Evolutionary conservation across 345 rosid genomes (phyloP).

Genomic region (Sisymbrium irio): DNA sequence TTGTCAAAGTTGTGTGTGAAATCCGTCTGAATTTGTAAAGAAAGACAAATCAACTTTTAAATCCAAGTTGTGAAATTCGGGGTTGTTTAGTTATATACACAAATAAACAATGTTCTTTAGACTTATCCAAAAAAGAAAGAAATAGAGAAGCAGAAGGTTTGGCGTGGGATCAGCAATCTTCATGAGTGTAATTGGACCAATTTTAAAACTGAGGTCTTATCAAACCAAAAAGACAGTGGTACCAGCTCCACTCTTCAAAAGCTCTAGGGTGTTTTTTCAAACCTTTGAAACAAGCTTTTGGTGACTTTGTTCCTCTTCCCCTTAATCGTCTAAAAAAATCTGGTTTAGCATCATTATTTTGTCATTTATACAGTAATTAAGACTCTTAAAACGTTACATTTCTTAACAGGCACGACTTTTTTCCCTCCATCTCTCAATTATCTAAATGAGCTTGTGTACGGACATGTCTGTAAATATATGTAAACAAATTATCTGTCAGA

Average conservation of each 20-base stretch:
- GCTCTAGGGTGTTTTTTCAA: conserved; percentile 16
- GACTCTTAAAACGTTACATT: conserved; percentile 17
- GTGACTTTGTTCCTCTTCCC: conserved; percentile 2
- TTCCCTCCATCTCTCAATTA: conserved; percentile 94
- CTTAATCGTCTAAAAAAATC: not conserved
- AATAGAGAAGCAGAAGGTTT: conserved; percentile 88
- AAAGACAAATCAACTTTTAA: no score
- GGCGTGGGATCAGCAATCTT: conserved; percentile 65
- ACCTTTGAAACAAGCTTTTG: conserved; percentile 8
- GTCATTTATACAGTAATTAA: conserved; percentile 11
- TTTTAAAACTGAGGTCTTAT: conserved; percentile 93
- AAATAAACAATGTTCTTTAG: no score
- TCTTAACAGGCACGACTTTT: conserved; percentile 62
- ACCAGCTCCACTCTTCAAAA: conserved; percentile 84
- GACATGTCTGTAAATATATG: conserved; percentile 58
- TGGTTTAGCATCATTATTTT: not conserved
- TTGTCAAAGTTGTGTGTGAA: no score
- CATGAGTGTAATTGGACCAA: conserved; percentile 46
- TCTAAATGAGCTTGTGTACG: conserved; percentile 85
- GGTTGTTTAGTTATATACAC: no score
- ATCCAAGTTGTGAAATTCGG: no score
- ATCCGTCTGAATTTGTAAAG: no score
- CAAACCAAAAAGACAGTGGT: conserved; percentile 97
- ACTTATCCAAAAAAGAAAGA: no score
- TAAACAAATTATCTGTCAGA: not conserved